Evolutionary conservation across 2,329 filamentous ascomycete genomes (phyloP).

Genomic region (Claviceps sp.): DNA sequence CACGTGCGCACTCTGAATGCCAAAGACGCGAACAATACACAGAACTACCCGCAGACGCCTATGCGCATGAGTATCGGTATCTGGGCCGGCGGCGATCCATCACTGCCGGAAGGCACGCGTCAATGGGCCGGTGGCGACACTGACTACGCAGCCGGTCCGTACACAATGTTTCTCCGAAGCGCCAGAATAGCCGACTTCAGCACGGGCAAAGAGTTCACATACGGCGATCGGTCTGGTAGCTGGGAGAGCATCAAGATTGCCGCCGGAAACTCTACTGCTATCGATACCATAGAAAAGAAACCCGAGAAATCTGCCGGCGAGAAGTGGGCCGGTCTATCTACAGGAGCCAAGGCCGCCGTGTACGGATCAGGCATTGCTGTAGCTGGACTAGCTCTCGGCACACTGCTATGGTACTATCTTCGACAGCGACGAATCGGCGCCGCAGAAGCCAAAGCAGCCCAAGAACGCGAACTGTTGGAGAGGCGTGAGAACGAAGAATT

Average conservation of each 20-base stretch:
- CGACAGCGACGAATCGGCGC: slow-evolving; percentile 39
- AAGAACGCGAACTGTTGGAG: slow-evolving; percentile 31
- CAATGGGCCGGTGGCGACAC: slow-evolving; percentile 59
- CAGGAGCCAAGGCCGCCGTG: slow-evolving; percentile 36
- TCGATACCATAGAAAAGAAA: slow-evolving; percentile 26
- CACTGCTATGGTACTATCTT: slow-evolving; percentile 38
- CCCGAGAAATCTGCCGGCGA: slow-evolving; percentile 32
- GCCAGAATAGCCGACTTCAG: slow-evolving; percentile 42
- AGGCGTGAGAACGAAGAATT: slow-evolving; percentile 37
- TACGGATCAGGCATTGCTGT: slow-evolving; percentile 33
- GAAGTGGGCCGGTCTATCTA: slow-evolving; percentile 40
- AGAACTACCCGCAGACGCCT: slow-evolving; percentile 63
- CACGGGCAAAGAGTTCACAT: slow-evolving; percentile 52
- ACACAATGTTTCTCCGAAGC: slow-evolving; percentile 60
- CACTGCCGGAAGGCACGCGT: slow-evolving; percentile 41
- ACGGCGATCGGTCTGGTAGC: slow-evolving; percentile 44
- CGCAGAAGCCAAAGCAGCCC: slow-evolving; percentile 34
- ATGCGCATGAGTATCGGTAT: slow-evolving; percentile 57
- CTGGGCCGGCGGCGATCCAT: slow-evolving; percentile 48
- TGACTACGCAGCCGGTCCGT: slow-evolving; percentile 52
- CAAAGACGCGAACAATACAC: slow-evolving; percentile 45
- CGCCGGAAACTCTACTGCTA: slow-evolving; percentile 42
- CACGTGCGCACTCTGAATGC: slow-evolving; percentile 51
- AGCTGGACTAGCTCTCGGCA: slow-evolving; percentile 27
- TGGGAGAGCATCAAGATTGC: slow-evolving; percentile 50